Base-by-base conservation (phyloP, 192 early-diverging fungal genomes). In the Backusella tuberculispora region DNA sequence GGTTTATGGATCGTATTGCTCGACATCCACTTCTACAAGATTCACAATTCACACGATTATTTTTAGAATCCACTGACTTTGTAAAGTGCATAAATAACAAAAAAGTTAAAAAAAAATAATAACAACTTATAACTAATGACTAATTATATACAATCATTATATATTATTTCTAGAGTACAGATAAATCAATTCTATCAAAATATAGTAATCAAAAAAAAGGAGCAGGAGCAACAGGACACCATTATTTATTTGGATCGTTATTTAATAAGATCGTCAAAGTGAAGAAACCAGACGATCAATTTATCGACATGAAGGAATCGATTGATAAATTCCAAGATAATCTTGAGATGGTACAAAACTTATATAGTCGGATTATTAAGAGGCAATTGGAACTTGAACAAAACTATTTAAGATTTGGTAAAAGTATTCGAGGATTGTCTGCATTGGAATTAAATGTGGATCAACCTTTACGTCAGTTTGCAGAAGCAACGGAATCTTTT, bases 201-300 rank as follows among this genome's bases (percentile, higher is more conserved):
- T 26, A 60, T 24, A 19, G 26, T 5, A 19, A 50, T 9, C n/a
- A 53, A 12, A 17, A 60, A 8, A 19, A 53, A 8, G 29, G 29
- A 34, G 29, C 1, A 34, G 29, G n/a, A 44, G 21, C 12, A 5
- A 4, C n/a, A 13, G 26, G 26, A 37, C 14, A 12, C 13, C n/a
- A 29, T 17, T 90, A 84, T 63, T 76, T 99, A 21, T 88, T 93
- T 43, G 96, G 97, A 78, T 90, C 85, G 17, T 77, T 99, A 38
- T 69, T 99, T 44, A 97, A 94, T 73, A 91, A 92, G 9, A 96
- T 97, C 74, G 84, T 91, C 68, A 98, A 94, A 86, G 89, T 97
- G 69, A 93, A 92, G 76, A 93, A 95, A 73, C 92, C 90, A 8
- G 96, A 98, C 67, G 91, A 94, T 70, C 84, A 88, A 70, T 98